A percentile compares a stretch with the other conserved stretches of the same genome.
phyloP scores from a whole-genome alignment of 2,329 filamentous ascomycete species.

The Fusarium sp. region DNA sequence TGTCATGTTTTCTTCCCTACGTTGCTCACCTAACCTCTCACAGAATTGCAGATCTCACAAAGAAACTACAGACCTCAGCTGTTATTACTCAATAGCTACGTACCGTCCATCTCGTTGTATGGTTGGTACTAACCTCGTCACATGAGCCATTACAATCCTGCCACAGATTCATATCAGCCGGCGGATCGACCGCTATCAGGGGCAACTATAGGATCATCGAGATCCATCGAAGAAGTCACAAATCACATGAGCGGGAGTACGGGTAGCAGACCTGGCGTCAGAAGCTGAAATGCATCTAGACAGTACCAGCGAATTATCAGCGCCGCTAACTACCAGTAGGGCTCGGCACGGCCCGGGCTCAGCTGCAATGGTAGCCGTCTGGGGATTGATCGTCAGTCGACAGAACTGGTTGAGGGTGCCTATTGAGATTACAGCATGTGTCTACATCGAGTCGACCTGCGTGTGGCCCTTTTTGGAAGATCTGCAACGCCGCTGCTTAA shows the following conservation, averaged over 20 bases:
- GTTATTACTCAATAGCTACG: rapidly evolving
- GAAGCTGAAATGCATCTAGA: background rate
- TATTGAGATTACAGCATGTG: rapidly evolving
- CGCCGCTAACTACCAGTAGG: rapidly evolving
- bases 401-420: too few relatives aligned
- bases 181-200: rapidly evolving
- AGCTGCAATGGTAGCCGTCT: background rate
- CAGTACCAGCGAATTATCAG: background rate
- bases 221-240: background rate
- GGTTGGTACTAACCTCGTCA: rapidly evolving
- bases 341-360: too few relatives aligned
- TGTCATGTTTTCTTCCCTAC: background rate
- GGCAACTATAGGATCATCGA: background rate
- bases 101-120: background rate
- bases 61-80: background rate
- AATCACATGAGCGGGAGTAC: rapidly evolving
- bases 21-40: too few relatives aligned
- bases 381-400: too few relatives aligned
- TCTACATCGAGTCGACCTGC: background rate
- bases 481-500: background rate
- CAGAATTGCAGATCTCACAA: background rate
- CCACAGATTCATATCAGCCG: rapidly evolving
- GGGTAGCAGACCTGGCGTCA: rapidly evolving
- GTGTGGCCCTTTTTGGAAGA: rapidly evolving
- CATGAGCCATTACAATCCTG: rapidly evolving